Conservation (phyloP, 2,329 filamentous ascomycete genomes). For the Ramularia endophylla region DNA sequence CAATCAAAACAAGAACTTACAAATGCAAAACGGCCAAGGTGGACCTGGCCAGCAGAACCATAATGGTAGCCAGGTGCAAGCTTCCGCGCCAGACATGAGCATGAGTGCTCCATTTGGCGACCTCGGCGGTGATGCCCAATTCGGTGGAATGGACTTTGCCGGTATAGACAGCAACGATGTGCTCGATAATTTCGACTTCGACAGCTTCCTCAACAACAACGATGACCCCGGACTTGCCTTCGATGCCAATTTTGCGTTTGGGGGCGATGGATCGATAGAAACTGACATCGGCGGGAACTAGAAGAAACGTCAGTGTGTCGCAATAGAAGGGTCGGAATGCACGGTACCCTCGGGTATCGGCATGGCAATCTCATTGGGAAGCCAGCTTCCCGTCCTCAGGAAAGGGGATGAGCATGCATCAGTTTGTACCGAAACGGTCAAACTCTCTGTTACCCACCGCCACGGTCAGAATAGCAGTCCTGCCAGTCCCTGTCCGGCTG, state of each 20-base stretch:
- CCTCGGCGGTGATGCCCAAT: conserved; percentile 32
- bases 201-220: conserved; percentile 57
- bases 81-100: conserved; percentile 30
- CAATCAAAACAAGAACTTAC: conserved; percentile 32
- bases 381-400: no score
- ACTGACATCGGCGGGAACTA: conserved; percentile 18
- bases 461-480: no score
- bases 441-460: no score
- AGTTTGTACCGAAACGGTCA: no score
- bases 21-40: conserved; percentile 30
- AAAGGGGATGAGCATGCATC: no score
- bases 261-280: conserved; percentile 18
- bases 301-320: neutral
- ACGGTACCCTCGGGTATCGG: no score
- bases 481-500: no score
- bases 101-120: conserved; percentile 35
- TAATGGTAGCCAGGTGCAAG: conserved; percentile 14
- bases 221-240: conserved; percentile 37
- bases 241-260: conserved; percentile 34
- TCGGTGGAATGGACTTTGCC: conserved; percentile 34
- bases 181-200: conserved; percentile 62
- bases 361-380: no score
- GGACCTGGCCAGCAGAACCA: conserved; percentile 28
- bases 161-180: conserved; percentile 56
- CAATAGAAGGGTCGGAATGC: no score